phyloP scores from a whole-genome alignment of 176 grass and related monocot genomes.

The Oryza australiensis region DNA sequence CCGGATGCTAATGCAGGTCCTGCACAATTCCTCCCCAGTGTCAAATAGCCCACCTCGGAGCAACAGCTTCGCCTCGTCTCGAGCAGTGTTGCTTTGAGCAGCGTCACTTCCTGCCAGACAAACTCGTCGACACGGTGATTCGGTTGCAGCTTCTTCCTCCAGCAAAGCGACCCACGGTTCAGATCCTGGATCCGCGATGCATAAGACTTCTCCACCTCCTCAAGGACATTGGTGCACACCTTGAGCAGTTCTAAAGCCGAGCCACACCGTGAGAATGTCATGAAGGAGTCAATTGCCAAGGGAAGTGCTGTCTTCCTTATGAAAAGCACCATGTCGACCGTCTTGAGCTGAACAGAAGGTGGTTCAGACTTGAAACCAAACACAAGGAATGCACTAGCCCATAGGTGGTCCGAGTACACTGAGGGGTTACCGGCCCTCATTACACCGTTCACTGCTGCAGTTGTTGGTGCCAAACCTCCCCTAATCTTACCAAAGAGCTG shows the following conservation, averaged over 20 bases:
- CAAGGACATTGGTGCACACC: constrained; percentile 92
- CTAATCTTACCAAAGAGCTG: constrained; percentile 82
- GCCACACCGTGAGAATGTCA: constrained; percentile 84
- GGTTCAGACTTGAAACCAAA: constrained; percentile 96
- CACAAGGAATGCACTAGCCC: constrained; percentile 92
- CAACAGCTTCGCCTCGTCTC: constrained; percentile 86
- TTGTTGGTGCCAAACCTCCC: constrained; percentile 64
- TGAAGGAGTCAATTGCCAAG: constrained; percentile 83
- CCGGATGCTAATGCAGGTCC: constrained; percentile 95
- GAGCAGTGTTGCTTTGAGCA: constrained; percentile 85
- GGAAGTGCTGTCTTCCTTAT: constrained; percentile 91
- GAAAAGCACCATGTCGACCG: constrained; percentile 80
- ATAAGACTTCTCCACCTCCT: constrained; percentile 93
- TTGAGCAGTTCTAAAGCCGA: constrained; percentile 92
- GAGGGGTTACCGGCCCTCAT: constrained; percentile 71
- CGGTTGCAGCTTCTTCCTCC: constrained; percentile 80
- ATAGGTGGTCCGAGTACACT: constrained; percentile 78
- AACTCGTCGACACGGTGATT: constrained; percentile 79
- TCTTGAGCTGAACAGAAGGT: constrained; percentile 73
- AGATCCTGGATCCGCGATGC: constrained; percentile 79
- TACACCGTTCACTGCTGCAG: constrained; percentile 67
- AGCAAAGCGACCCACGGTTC: constrained; percentile 67
- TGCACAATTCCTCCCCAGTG: constrained; percentile 78
- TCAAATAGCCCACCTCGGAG: constrained; percentile 88
- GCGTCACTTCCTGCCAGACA: constrained; percentile 95